Evolutionary conservation across 2,329 filamentous ascomycete genomes (phyloP), one percentile per base, ranked within the genome.

Genomic region (Pseudogymnoascus sp.): DNA sequence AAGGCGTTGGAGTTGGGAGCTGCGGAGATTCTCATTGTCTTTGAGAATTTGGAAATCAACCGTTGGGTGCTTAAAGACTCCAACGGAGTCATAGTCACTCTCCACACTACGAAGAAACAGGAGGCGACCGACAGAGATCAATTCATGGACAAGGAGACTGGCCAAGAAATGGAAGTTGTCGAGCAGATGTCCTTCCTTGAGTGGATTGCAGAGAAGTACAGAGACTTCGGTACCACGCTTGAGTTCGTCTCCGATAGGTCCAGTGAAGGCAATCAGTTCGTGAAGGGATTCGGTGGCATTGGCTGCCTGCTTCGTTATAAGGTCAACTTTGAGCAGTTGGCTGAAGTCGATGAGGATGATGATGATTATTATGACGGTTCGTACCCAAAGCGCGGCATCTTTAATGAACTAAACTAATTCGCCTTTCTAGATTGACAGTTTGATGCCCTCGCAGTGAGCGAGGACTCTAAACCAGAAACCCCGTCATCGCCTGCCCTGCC

Each of bases 281-380:
- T 99, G 71, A 97, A 96, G 80, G 94, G 94, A 65, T 99, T 99
- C 72, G 94, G 94, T 86, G 94, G 94, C 72, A 96, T 99, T 69
- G 94, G 94, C 67, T 92, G 92, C 65, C 87, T 99, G 71, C 85
- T 99, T 73, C 91, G 94, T 69, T 99, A 99, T 85, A 96, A 96
- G 81, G 90, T 99, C 81, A 99, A 99, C 81, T 99, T 99, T 78
- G 95, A 99, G 78, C 95, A 99, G 77, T 83, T 99, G 75, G 88
- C 88, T 75, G 94, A 97, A 74, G 82, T 88, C 71, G 85, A 88
- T 71, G 92, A 95, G 74, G 89, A 94, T 73, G 88, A 92, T 76
- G 92, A 97, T 74, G 92, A 92, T 76, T 96, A 95, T 80, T 90
- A 92, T 77, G 86, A 89, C 74, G 83, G 81, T 82, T 67, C 52